A percentile compares a stretch with the other conserved stretches of the same genome.
phyloP scores from a whole-genome alignment of 768 basidiomycete species.

The Tricholoma furcatifolium region DNA sequence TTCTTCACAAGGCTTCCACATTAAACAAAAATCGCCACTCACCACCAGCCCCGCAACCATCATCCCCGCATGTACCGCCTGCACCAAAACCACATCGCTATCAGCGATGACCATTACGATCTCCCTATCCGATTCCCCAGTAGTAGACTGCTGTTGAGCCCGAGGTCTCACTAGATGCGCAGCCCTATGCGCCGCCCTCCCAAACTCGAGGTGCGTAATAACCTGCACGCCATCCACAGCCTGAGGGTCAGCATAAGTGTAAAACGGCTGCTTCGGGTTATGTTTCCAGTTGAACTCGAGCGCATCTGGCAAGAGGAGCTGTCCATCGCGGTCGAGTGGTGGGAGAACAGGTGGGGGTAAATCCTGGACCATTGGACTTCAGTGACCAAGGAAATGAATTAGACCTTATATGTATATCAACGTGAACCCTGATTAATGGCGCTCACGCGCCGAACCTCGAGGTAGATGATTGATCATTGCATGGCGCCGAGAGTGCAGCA shows the following conservation, averaged over 20 bases:
- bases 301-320: no score
- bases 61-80: conserved; percentile 31
- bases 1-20: neutral
- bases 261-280: conserved; percentile 18
- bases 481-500: no score
- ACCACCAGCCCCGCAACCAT: conserved; percentile 21
- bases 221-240: conserved; percentile 11
- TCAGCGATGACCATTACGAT: conserved; percentile 29
- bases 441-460: no score
- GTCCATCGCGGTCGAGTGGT: no score
- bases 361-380: no score
- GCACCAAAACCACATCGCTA: conserved; percentile 29
- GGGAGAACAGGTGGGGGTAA: no score
- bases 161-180: conserved; percentile 34
- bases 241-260: conserved; percentile 13
- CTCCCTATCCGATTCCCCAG: conserved; percentile 18
- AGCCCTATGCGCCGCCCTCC: conserved; percentile 35
- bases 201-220: conserved; percentile 36
- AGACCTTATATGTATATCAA: no score
- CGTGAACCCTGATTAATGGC: no score
- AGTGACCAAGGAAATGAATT: no score
- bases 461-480: no score
- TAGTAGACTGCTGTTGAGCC: conserved; percentile 11
- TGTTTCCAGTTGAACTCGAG: conserved; percentile 20
- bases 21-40: neutral